A percentile compares a stretch with the other conserved stretches of the same genome.
phyloP scores from a whole-genome alignment of 2,329 filamentous ascomycete genomes.

The Talaromyces piceae region DNA sequence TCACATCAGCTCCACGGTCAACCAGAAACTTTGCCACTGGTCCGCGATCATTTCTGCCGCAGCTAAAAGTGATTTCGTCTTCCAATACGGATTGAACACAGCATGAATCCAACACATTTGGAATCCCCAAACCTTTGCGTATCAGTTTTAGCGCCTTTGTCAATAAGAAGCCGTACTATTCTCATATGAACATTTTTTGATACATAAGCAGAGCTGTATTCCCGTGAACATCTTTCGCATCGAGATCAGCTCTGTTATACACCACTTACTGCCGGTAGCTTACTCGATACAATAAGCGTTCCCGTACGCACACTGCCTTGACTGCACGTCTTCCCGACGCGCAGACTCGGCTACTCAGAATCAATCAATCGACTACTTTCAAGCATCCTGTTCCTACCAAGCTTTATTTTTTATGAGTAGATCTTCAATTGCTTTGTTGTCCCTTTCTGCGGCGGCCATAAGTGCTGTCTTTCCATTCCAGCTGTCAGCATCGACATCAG shows the following conservation, averaged over 20 bases:
- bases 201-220: not conserved
- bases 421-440: slow-evolving; percentile 3
- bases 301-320: too few relatives aligned
- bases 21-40: slow-evolving; percentile 11
- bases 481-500: slow-evolving; percentile 8
- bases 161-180: not conserved
- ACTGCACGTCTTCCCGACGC: too few relatives aligned
- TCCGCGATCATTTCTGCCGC: not conserved
- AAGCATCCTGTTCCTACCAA: not conserved
- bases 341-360: too few relatives aligned
- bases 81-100: not conserved
- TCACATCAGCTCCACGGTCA: slow-evolving; percentile 11
- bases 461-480: not conserved
- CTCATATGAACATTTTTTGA: not conserved
- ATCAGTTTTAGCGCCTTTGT: not conserved
- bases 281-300: too few relatives aligned
- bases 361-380: not conserved
- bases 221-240: not conserved
- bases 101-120: too few relatives aligned
- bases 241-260: slow-evolving; percentile 10
- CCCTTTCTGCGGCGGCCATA: not conserved
- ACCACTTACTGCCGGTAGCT: slow-evolving; percentile 11
- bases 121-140: too few relatives aligned
- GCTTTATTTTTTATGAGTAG: slow-evolving; percentile 10
- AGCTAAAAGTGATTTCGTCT: not conserved